Percentiles rank a stretch among this genome's conserved stretches.
Evolutionary conservation across 169 alveolate genomes (phyloP).

Genomic region (Theileria annulata): DNA sequence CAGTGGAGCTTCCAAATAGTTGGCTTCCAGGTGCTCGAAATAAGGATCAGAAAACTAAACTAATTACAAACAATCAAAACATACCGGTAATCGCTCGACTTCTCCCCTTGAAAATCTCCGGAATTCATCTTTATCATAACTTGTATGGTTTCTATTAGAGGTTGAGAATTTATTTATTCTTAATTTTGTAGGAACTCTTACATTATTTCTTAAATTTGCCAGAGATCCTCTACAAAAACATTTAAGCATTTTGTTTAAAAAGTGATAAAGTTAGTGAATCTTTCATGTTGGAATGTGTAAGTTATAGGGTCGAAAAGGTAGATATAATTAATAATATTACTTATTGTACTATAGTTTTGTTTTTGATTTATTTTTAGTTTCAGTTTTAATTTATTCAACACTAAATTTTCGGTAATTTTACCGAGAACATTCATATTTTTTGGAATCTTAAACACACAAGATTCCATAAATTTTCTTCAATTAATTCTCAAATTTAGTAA

Average conservation of each 20-base stretch:
- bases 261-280: slow-evolving; percentile 5
- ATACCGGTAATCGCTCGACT: slow-evolving; percentile 40
- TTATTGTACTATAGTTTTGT: background rate
- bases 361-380: background rate
- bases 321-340: background rate
- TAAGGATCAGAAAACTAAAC: slow-evolving; percentile 43
- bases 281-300: slow-evolving; percentile 2
- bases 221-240: background rate
- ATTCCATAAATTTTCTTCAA: slow-evolving; percentile 1
- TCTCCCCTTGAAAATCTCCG: slow-evolving; percentile 34
- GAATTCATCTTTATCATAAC: slow-evolving; percentile 19
- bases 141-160: background rate
- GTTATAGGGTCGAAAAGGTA: background rate
- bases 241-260: background rate
- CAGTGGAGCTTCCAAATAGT: slow-evolving; percentile 53
- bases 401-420: background rate
- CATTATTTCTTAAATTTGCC: background rate
- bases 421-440: background rate
- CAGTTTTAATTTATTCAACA: background rate
- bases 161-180: background rate
- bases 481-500: background rate
- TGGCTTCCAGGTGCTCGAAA: slow-evolving; percentile 55
- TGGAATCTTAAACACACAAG: background rate
- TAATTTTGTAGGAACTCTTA: background rate
- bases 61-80: background rate